Percentiles rank a stretch among this genome's conserved stretches.
Evolutionary conservation across 2,329 filamentous ascomycete species (phyloP).

Genomic region (Alternaria metachromatica): DNA sequence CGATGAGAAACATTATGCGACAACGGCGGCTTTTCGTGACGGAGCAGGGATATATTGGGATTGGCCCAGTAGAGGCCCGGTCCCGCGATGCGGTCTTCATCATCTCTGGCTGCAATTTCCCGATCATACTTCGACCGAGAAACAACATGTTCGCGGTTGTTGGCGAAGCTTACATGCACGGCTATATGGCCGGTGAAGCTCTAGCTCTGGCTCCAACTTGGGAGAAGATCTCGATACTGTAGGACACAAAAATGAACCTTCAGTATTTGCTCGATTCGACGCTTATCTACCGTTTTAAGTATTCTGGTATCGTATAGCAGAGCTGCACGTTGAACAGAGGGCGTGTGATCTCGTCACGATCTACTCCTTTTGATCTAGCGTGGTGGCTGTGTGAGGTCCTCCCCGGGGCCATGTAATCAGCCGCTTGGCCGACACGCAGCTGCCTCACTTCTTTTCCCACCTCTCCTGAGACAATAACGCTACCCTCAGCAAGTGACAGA

Average conservation of each 20-base stretch:
- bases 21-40: not conserved
- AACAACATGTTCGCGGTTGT: not conserved
- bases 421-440: too few species aligned
- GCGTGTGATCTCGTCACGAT: too few species aligned
- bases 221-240: not conserved
- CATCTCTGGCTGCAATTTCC: not conserved
- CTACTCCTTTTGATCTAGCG: too few species aligned
- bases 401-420: too few species aligned
- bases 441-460: too few species aligned
- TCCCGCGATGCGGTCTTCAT: not conserved
- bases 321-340: too few species aligned
- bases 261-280: too few species aligned
- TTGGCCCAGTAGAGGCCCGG: not conserved
- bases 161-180: not conserved
- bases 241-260: fast-evolving
- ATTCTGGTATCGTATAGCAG: too few species aligned
- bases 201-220: not conserved
- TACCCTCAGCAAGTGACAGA: too few species aligned
- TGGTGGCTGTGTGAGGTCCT: too few species aligned
- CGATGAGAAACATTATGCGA: not conserved
- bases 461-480: too few species aligned
- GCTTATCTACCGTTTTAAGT: too few species aligned
- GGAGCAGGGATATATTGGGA: not conserved
- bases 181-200: not conserved
- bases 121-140: not conserved